Percentiles rank a stretch among this genome's conserved stretches.
Conservation (phyloP, 2,329 filamentous ascomycete species). For the Aspergillus phoenicis region DNA sequence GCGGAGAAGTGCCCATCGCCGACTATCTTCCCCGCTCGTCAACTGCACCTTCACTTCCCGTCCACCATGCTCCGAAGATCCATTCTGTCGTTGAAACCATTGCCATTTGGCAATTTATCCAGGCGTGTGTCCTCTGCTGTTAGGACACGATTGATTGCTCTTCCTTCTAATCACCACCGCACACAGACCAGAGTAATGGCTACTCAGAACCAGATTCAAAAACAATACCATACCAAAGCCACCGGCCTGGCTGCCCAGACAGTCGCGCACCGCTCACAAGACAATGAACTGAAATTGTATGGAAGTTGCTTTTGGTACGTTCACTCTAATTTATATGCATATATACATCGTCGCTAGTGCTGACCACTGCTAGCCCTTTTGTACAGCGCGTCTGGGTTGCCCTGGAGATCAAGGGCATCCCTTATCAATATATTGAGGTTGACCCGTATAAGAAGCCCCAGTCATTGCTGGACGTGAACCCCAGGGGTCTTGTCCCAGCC, state of each 20-base stretch:
- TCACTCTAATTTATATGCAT: neutral
- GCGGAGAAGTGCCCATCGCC: neutral
- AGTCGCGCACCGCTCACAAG: conserved; percentile 68
- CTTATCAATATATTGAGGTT: conserved; percentile 85
- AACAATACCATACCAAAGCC: conserved; percentile 70
- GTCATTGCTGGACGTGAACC: conserved; percentile 73
- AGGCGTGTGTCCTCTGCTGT: neutral
- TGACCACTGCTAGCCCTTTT: conserved; percentile 63
- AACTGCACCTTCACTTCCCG: neutral
- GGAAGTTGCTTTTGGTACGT: conserved; percentile 80
- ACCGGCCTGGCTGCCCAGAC: conserved; percentile 71
- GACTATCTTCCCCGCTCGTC: neutral
- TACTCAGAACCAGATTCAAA: conserved; percentile 58
- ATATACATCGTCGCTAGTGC: conserved; percentile 12
- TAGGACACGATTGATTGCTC: conserved; percentile 2
- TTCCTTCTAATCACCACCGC: conserved; percentile 5
- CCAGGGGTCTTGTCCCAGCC: conserved; percentile 73
- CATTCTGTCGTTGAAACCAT: neutral
- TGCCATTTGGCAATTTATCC: neutral
- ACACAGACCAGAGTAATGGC: conserved; percentile 44
- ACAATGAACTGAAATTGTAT: conserved; percentile 73
- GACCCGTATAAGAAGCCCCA: conserved; percentile 76
- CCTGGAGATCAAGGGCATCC: conserved; percentile 73
- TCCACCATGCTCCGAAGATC: neutral
- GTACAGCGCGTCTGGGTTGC: conserved; percentile 90